Conservation (phyloP, 1,284 basidiomycete species). For the Psilocybe mexicana region DNA sequence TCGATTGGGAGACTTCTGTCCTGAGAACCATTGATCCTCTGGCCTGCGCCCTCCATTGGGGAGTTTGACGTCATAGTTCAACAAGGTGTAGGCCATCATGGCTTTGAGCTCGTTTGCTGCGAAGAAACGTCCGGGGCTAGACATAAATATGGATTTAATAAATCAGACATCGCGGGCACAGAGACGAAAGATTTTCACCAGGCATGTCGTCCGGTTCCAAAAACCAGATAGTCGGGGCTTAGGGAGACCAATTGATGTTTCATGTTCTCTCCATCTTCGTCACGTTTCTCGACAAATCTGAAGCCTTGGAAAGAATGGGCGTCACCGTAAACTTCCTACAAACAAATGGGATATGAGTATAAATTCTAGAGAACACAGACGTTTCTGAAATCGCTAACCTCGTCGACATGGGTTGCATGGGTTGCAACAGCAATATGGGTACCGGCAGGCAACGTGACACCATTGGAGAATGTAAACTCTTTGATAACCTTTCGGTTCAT, state of each 20-base stretch:
- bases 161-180: background rate
- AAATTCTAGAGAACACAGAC: background rate
- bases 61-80: constrained; percentile 49
- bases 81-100: constrained; percentile 42
- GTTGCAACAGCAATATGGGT: constrained; percentile 25
- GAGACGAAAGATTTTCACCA: constrained; percentile 24
- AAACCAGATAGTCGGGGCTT: constrained; percentile 37
- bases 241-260: constrained; percentile 38
- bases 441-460: constrained; percentile 27
- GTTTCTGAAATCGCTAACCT: background rate
- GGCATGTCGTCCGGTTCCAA: constrained; percentile 44
- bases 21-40: constrained; percentile 20
- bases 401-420: constrained; percentile 12
- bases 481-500: constrained; percentile 24
- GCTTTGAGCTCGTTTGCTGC: constrained; percentile 46
- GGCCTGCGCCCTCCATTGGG: constrained; percentile 24
- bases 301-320: constrained; percentile 36
- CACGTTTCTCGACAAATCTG: constrained; percentile 34
- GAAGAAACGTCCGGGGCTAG: constrained; percentile 39
- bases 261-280: constrained; percentile 25
- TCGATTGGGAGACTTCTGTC: constrained; percentile 21
- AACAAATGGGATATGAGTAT: background rate
- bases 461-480: constrained; percentile 32
- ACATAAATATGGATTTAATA: background rate
- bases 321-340: constrained; percentile 28